Base-by-base conservation (phyloP, 192 early-diverging fungal species). In the Coemansia sp. region DNA sequence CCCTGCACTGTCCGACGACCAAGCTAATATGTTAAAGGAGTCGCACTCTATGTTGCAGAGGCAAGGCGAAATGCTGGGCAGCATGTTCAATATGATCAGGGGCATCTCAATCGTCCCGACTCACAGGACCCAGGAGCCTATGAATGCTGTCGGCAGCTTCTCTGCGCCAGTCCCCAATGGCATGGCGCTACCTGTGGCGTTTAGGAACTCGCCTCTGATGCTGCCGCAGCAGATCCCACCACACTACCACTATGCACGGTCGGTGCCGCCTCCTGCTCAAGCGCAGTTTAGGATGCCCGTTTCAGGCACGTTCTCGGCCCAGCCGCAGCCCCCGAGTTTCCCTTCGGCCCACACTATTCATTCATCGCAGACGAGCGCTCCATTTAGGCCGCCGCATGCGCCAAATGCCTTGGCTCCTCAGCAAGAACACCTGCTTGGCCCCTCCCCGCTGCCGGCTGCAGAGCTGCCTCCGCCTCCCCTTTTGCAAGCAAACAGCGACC, bases 1-100 rank as follows among this genome's bases (percentile, higher is more conserved):
- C 5, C 9, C 59, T 24, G 66, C 38, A 38, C 53, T 72, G 34
- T 60, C 66, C 0, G 60, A 58, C 6, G 78, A 81, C 56, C 78
- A 81, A 56, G 73, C 53, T 20, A 56, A 6, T n/a, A 50, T 63
- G 58, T 60, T 81, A 7, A 68, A 66, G 35, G 69, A 81, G 40
- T 72, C 78, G 6, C 78, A 72, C 66, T 56, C 39, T 9, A 75
- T 81, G 78, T 60, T 81, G 39, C 50, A 53, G 37, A 64, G 60
- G 59, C 73, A 81, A 33, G 60, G 50, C 34, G 66, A 65, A 3
- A 33, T 66, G 58, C 59, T 81, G 20, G 28, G 57, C 21, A 43
- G 33, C 21, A 63, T 81, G 4, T 65, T 66, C 28, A 58, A 64
- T 5, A 61, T 67, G 59, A 20, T 81, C 35, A 68, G 63, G 11